Base-by-base conservation (phyloP, 257 asterid species). In the Buddleja alternifolia region DNA sequence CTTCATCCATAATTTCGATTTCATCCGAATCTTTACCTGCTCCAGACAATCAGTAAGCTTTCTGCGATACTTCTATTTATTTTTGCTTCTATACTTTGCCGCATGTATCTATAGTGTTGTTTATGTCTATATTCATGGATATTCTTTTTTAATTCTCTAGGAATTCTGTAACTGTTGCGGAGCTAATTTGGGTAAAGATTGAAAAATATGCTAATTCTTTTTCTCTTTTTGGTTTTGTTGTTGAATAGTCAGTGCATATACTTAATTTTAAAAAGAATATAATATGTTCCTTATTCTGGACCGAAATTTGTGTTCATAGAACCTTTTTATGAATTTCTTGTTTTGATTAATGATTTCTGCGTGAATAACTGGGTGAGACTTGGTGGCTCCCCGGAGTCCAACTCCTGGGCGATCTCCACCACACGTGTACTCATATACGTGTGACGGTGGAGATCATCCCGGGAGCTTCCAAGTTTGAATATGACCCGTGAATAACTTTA, bases 31-130 rank as follows among this genome's bases (percentile, higher is more conserved):
- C 17, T 32, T n/a, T 63, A 71, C 67, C 73, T 21, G 42, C 71
- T 40, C 29, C 52, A 14, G 21, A 44, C 73, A 61, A 56, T 50
- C 77, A 59, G 82, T 81, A 66, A 77, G 85, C 74, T 62, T n/a
- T 44, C 65, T 51, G 37, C 42, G 56, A 0, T 14, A 8, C 6
- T 58, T 14, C 1, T 11, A 37, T 40, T 54, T 4, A n/a, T 66
- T 57, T 52, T 59, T 64, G 47, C 17, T 61, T 50, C 10, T 20
- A 12, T 42, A 21, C 8, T 15, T 46, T 3, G 46, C n/a, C 14
- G 24, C 63, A 17, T 65, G 40, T 15, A 1, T 15, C 17, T 62
- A 10, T 54, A 6, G 24, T 15, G 10, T 4, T 67, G 52, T 41
- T 4, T 25, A 12, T 24, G 19, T 63, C 4, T 53, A 9, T 55